Evolutionary conservation across 805 yeast species (phyloP).

Genomic region (Zygosaccharomyces rouxii): DNA sequence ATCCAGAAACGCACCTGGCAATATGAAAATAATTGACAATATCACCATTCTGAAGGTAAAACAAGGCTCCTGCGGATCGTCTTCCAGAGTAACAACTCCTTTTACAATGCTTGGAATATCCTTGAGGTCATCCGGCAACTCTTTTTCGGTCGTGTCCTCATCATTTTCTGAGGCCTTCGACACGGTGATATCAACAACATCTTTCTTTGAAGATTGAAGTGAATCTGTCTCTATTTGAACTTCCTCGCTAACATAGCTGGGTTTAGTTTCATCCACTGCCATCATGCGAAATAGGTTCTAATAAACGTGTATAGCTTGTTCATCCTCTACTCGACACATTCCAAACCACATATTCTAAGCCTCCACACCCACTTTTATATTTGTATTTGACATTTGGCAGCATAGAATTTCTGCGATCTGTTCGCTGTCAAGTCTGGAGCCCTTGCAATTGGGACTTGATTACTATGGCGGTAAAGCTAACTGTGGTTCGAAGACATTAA

Average conservation of each 20-base stretch:
- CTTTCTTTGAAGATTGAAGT: not conserved
- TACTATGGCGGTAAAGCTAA: not conserved
- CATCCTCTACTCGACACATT: not conserved
- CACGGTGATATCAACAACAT: not conserved
- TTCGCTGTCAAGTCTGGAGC: not conserved
- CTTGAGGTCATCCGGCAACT: not conserved
- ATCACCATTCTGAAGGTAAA: conserved; percentile 29
- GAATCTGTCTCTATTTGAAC: not conserved
- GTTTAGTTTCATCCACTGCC: not conserved
- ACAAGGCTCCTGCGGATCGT: conserved; percentile 29
- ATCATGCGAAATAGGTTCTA: not conserved
- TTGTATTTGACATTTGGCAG: not conserved
- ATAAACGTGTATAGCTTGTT: not conserved
- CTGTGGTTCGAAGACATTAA: not conserved
- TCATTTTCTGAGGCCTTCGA: not conserved
- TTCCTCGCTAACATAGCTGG: not conserved
- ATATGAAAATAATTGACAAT: conserved; percentile 26
- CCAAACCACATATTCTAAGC: not conserved
- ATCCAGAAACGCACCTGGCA: conserved; percentile 30
- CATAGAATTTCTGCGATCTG: not conserved
- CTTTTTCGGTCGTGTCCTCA: not conserved
- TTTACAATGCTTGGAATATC: not conserved
- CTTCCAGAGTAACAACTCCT: conserved; percentile 27
- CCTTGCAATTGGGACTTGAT: not conserved
- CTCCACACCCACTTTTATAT: not conserved